Conservation (phyloP, 768 basidiomycete genomes). For the Suillus brevipes region DNA sequence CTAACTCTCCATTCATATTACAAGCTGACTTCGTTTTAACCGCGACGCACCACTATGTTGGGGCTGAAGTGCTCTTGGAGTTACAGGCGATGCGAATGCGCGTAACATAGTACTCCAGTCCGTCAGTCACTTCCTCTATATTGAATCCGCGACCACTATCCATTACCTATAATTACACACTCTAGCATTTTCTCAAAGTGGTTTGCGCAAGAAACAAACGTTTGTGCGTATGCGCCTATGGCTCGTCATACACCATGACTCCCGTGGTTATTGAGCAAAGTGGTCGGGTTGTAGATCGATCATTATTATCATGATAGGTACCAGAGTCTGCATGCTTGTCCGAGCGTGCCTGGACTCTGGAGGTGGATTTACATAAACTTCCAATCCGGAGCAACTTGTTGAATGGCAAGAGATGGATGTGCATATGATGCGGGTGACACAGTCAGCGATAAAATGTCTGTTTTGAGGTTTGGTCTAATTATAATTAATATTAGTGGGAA, state of each 20-base stretch:
- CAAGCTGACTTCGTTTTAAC: background rate
- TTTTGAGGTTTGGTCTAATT: too few relatives aligned
- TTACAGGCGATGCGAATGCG: background rate
- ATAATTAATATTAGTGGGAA: too few relatives aligned
- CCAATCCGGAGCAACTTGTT: too few relatives aligned
- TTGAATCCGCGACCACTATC: background rate
- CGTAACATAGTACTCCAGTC: background rate
- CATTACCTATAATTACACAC: background rate
- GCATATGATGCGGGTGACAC: too few relatives aligned
- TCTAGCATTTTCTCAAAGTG: background rate
- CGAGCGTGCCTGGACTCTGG: background rate
- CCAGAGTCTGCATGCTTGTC: background rate
- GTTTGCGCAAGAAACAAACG: background rate
- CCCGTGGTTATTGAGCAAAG: background rate
- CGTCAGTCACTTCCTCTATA: background rate
- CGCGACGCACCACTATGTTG: background rate
- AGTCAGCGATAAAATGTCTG: too few relatives aligned
- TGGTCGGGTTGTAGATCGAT: background rate
- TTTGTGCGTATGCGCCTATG: too few relatives aligned
- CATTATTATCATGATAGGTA: background rate
- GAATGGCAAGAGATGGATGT: too few relatives aligned
- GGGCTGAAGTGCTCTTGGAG: background rate
- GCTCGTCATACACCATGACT: background rate
- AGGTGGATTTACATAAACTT: too few relatives aligned
- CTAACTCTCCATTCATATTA: slow-evolving; percentile 7